Conservation (phyloP, 2,329 filamentous ascomycete genomes). For the Dactylellina drechsleri region DNA sequence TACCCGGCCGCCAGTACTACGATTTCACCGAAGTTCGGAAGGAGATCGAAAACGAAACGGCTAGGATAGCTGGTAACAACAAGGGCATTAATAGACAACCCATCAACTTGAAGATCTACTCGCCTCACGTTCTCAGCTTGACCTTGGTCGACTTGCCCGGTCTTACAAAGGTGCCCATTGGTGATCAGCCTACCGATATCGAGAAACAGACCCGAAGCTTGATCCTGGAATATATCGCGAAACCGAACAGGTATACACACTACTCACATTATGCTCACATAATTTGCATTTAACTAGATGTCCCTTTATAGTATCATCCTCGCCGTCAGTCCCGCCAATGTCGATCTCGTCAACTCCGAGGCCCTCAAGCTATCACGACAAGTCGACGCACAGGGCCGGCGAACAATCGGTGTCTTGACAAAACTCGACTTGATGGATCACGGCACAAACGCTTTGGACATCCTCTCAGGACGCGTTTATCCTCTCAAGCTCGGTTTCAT, state of each 20-base stretch:
- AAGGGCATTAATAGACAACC: conserved; percentile 98
- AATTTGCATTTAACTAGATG: conserved; percentile 16
- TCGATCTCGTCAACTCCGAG: conserved; percentile 98
- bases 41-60: conserved; percentile 97
- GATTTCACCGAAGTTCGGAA: conserved; percentile 93
- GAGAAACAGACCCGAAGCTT: conserved; percentile 97
- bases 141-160: conserved; percentile 96
- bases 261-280: background rate
- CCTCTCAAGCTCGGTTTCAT: conserved; percentile 97
- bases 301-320: conserved; percentile 78
- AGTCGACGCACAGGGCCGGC: conserved; percentile 91
- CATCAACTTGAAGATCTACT: conserved; percentile 99
- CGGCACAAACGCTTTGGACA: conserved; percentile 96
- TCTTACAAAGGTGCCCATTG: conserved; percentile 96
- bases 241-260: conserved; percentile 75
- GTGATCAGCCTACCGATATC: conserved; percentile 95
- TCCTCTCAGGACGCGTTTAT: conserved; percentile 95
- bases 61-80: conserved; percentile 92
- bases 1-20: conserved; percentile 86
- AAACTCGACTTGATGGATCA: conserved; percentile 99
- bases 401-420: conserved; percentile 95
- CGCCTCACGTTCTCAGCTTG: conserved; percentile 92
- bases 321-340: conserved; percentile 95
- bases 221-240: conserved; percentile 97
- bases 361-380: conserved; percentile 95